A percentile compares a stretch with the other conserved stretches of the same genome.
phyloP scores from a whole-genome alignment of 23 red algal genomes.

The Chondrus crispus region DNA sequence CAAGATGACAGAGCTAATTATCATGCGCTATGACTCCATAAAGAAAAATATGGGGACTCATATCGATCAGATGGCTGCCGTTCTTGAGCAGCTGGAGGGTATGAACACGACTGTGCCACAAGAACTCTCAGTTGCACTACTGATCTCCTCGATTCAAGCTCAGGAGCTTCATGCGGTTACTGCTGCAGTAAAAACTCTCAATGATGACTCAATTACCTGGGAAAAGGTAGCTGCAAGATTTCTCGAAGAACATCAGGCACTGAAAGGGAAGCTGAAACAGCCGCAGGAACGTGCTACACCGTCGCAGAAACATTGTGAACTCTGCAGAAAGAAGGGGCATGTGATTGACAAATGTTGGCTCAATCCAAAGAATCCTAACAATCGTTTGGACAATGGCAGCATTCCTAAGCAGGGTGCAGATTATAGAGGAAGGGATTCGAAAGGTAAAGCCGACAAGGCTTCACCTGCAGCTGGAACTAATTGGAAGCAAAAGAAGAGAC shows the following conservation, averaged over 20 bases:
- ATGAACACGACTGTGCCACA: not conserved
- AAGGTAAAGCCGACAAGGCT: too few species aligned
- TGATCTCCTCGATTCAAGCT: slow-evolving; percentile 11
- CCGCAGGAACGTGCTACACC: not conserved
- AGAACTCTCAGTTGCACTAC: not conserved
- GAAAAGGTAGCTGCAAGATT: not conserved
- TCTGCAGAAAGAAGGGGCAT: not conserved
- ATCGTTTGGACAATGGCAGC: too few species aligned
- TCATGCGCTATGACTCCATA: not conserved
- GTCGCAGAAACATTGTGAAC: not conserved
- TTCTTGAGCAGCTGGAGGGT: not conserved
- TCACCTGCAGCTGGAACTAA: too few species aligned
- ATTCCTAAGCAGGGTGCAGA: too few species aligned
- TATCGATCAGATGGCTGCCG: not conserved
- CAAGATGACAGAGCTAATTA: slow-evolving; percentile 8
- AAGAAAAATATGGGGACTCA: not conserved
- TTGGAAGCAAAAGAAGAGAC: too few species aligned
- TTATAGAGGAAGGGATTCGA: too few species aligned
- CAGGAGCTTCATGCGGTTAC: not conserved
- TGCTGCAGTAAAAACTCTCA: slow-evolving; percentile 21
- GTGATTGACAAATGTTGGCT: not conserved
- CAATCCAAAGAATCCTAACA: not conserved
- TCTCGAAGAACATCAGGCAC: not conserved
- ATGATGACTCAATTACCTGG: not conserved
- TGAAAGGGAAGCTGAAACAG: not conserved